Conservation (phyloP, 306 rosid genomes). For the Cicer bijugum region DNA sequence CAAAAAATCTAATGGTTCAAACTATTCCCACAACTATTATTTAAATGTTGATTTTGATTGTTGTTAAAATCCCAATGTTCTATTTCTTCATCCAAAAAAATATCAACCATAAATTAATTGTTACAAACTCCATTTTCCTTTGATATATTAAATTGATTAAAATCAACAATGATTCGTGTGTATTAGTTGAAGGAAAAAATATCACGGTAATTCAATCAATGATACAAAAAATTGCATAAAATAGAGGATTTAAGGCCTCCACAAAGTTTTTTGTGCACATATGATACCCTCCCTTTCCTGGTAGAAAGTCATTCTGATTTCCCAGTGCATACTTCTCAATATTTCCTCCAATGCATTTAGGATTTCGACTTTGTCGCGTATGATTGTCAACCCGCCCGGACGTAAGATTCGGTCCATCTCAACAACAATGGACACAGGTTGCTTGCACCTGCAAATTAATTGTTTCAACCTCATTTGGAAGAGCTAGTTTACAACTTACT, state of each 20-base stretch:
- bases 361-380: slow-evolving; percentile 86
- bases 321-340: slow-evolving; percentile 77
- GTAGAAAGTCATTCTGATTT: slow-evolving; percentile 75
- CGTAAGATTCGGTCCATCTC: slow-evolving; percentile 94
- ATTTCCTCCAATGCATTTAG: slow-evolving; percentile 78
- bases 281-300: slow-evolving; percentile 77
- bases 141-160: not conserved
- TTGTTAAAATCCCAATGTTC: no score
- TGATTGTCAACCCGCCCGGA: slow-evolving; percentile 90
- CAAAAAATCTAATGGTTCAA: no score
- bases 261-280: slow-evolving; percentile 78
- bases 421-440: slow-evolving; percentile 72
- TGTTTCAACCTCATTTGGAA: slow-evolving; percentile 1
- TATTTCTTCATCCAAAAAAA: not conserved
- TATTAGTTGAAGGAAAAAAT: slow-evolving; percentile 25
- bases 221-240: slow-evolving; percentile 19
- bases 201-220: slow-evolving; percentile 9
- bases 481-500: not conserved
- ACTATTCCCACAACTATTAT: no score
- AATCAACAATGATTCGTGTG: slow-evolving; percentile 11
- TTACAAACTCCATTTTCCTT: slow-evolving; percentile 11
- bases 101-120: not conserved
- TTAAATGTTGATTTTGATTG: no score
- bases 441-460: slow-evolving; percentile 73
- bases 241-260: slow-evolving; percentile 73